phyloP scores from a whole-genome alignment of 257 asterid genomes.

The Fraxinus cuspidata region DNA sequence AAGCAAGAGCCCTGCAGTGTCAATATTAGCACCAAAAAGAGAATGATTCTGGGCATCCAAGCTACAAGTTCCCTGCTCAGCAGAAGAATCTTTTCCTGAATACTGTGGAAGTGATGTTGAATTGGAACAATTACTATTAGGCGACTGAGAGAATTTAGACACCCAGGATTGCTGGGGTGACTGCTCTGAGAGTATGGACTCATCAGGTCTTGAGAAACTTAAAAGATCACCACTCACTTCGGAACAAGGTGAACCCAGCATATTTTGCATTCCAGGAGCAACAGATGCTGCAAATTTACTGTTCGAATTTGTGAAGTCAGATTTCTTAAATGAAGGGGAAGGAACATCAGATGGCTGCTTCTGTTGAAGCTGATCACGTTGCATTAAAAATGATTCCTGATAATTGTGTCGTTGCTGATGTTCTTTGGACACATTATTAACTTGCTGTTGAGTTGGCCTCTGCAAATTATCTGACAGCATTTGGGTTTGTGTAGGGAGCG shows the following conservation, averaged over 20 bases:
- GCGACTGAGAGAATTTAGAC: slow-evolving; percentile 53
- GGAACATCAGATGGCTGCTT: slow-evolving; percentile 66
- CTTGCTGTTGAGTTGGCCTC: slow-evolving; percentile 55
- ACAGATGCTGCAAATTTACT: slow-evolving; percentile 47
- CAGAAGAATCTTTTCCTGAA: slow-evolving; percentile 63
- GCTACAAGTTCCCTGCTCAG: slow-evolving; percentile 54
- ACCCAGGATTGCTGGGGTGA: slow-evolving; percentile 72
- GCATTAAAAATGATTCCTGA: slow-evolving; percentile 60
- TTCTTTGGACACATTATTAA: slow-evolving; percentile 48
- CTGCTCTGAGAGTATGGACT: slow-evolving; percentile 55
- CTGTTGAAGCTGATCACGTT: slow-evolving; percentile 63
- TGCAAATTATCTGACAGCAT: slow-evolving; percentile 62
- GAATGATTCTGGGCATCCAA: slow-evolving; percentile 65
- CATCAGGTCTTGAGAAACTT: slow-evolving; percentile 61
- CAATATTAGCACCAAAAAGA: slow-evolving; percentile 60
- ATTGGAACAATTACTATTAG: slow-evolving; percentile 42
- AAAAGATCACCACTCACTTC: slow-evolving; percentile 68
- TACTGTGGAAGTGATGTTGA: slow-evolving; percentile 48
- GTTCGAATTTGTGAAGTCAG: slow-evolving; percentile 55
- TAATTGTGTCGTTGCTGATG: slow-evolving; percentile 52
- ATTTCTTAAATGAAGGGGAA: slow-evolving; percentile 66
- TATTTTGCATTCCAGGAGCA: slow-evolving; percentile 62
- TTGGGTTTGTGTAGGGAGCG: slow-evolving; percentile 67
- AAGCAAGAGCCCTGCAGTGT: slow-evolving; percentile 69
- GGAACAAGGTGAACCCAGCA: slow-evolving; percentile 65